These are phyloP conservation scores for Halophytophthora polymorphica DNA, from an alignment of 352 stramenopile genomes.

Conservation along the genomic window DNA sequence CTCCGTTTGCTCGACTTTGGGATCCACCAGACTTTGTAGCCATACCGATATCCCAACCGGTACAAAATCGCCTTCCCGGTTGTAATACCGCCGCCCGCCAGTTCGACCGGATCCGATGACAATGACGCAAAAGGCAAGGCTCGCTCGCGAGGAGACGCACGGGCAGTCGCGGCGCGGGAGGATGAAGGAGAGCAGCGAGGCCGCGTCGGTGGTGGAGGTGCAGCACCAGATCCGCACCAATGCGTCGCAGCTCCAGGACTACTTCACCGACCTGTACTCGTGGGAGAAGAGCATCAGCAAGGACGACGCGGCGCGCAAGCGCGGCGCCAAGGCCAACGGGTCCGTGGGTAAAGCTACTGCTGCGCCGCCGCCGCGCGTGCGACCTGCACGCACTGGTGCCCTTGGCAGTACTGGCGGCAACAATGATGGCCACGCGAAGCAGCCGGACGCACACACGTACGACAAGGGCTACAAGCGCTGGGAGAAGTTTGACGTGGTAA, in stretches of 20 bases:
- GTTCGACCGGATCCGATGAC: too few species aligned
- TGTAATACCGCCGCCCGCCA: too few species aligned
- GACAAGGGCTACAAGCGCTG: slow-evolving; percentile 90
- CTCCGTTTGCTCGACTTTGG: not conserved
- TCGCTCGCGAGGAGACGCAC: not conserved
- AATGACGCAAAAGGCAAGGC: not conserved
- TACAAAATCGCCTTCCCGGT: too few species aligned
- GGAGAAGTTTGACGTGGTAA: slow-evolving; percentile 87
- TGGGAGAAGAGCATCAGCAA: slow-evolving; percentile 77
- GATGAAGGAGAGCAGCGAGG: slow-evolving; percentile 17
- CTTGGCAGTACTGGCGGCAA: not conserved
- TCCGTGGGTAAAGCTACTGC: slow-evolving; percentile 1
- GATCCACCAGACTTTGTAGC: not conserved
- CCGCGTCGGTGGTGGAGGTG: slow-evolving; percentile 46
- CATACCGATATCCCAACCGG: too few species aligned
- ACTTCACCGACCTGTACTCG: slow-evolving; percentile 69
- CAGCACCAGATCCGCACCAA: slow-evolving; percentile 85
- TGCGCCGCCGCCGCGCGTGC: slow-evolving; percentile 19
- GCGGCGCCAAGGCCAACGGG: slow-evolving; percentile 11
- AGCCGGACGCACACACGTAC: slow-evolving; percentile 73
- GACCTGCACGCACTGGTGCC: slow-evolving; percentile 9
- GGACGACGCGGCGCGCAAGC: slow-evolving; percentile 41
- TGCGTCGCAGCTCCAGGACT: slow-evolving; percentile 71
- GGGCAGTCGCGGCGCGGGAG: slow-evolving; percentile 1
- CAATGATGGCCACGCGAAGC: slow-evolving; percentile 12